phyloP scores from a whole-genome alignment of 2,329 filamentous ascomycete genomes.

The Arthroderma uncinatum region DNA sequence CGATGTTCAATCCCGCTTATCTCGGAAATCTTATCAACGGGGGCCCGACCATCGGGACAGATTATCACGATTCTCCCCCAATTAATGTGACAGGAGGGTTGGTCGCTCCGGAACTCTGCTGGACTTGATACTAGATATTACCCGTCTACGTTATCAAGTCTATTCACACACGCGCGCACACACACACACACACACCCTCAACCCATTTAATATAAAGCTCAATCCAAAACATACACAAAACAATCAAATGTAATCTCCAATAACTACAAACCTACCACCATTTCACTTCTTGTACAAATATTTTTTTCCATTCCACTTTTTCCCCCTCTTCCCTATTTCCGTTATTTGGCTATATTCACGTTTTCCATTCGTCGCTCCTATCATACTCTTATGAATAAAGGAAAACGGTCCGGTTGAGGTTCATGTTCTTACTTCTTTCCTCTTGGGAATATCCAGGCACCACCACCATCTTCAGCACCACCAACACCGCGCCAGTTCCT shows the following conservation, averaged over 20 bases:
- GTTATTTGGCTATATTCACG: not conserved
- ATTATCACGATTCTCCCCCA: constrained; percentile 24
- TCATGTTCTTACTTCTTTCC: constrained; percentile 7
- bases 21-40: constrained; percentile 26
- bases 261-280: not conserved
- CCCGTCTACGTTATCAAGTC: constrained; percentile 2
- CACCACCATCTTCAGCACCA: not conserved
- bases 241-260: not conserved
- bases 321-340: not conserved
- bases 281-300: constrained; percentile 2
- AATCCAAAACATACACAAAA: not conserved
- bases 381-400: not conserved
- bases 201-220: constrained; percentile 1
- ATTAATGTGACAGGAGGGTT: constrained; percentile 25
- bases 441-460: constrained; percentile 3
- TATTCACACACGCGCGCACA: not conserved
- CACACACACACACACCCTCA: not conserved
- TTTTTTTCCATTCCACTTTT: not conserved
- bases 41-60: constrained; percentile 21
- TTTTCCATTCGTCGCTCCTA: not conserved
- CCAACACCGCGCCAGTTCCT: not conserved
- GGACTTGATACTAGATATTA: constrained; percentile 22
- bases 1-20: constrained; percentile 30
- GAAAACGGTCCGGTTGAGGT: constrained; percentile 3
- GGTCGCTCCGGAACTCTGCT: constrained; percentile 26